Conservation (phyloP, 345 rosid genomes). For the Salix udensis region DNA sequence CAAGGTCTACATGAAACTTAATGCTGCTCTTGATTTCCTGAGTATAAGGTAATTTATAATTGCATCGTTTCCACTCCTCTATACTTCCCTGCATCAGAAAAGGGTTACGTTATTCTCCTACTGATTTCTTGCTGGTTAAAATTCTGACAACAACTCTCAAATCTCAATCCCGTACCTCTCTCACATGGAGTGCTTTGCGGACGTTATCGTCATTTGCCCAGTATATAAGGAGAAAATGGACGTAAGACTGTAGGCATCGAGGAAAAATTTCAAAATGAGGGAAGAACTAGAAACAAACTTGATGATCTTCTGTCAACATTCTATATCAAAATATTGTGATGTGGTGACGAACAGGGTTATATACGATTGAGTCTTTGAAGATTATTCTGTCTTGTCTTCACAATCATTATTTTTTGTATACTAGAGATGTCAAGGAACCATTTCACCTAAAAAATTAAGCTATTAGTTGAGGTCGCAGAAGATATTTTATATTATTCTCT, state of each 20-base stretch:
- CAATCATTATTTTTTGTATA: neutral
- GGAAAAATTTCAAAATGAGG: neutral
- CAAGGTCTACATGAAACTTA: neutral
- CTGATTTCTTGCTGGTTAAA: neutral
- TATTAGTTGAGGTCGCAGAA: no score
- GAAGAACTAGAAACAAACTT: neutral
- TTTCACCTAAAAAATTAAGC: no score
- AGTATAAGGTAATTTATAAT: neutral
- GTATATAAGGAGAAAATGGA: neutral
- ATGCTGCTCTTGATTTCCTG: neutral
- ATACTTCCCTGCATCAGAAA: neutral
- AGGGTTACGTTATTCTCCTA: neutral
- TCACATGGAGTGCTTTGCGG: neutral
- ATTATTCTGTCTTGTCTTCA: no score
- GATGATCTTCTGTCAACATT: neutral
- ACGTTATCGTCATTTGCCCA: neutral
- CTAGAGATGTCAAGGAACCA: no score
- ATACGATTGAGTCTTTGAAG: neutral
- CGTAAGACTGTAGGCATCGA: neutral
- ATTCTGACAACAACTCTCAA: neutral
- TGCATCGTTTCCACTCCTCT: neutral
- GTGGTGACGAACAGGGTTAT: neutral
- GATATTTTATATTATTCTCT: no score
- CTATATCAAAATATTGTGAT: neutral
- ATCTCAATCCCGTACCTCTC: neutral